Evolutionary conservation across 768 basidiomycete genomes (phyloP), one percentile per base, ranked within the genome.

Genomic region (Naganishia antarctica): DNA sequence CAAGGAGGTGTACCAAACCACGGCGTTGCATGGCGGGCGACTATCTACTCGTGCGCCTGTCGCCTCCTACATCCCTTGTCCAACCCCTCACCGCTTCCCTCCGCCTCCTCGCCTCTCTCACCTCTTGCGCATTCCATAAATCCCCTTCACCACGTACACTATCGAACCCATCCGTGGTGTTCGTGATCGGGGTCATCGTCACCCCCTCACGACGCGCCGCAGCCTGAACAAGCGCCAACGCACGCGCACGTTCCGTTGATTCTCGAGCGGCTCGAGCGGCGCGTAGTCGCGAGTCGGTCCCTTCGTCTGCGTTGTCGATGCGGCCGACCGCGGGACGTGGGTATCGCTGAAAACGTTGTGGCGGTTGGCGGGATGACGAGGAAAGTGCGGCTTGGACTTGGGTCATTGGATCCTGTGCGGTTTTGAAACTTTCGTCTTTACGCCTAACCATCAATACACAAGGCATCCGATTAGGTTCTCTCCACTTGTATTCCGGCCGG

Each of bases 331-430:
- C 48, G 41, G 31, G 23, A 43, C 32, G 21, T n/a, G 53, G 18
- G 18, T 18, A 25, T 37, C 26, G 34, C 21, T 23, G n/a, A 18
- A 31, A 40, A 6, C 34, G 53, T 31, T 9, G 32, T 57, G 37
- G 53, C 18, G 13, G 9, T 25, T 37, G 53, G 11, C 21, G 32
- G 48, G 66, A 32, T 25, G 59, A 60, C 3, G 68, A n/a, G 12
- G 66, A 66, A 25, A 76, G 67, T 12, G 72, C 63, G 12, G 74
- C 50, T 25, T 70, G 66, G 53, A 75, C 68, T 11, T 68, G 63
- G 6, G 72, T 72, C n/a, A 77, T 48, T 31, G 76, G 76, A 58
- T 77, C 76, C 40, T 74, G 50, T 4, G 71, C 66, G 6, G 58
- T 45, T 64, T 77, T 77, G 7, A 63, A 65, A 13, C 71, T 37